Conservation (phyloP, 2,329 filamentous ascomycete genomes). For the Fusarium xylarioides region DNA sequence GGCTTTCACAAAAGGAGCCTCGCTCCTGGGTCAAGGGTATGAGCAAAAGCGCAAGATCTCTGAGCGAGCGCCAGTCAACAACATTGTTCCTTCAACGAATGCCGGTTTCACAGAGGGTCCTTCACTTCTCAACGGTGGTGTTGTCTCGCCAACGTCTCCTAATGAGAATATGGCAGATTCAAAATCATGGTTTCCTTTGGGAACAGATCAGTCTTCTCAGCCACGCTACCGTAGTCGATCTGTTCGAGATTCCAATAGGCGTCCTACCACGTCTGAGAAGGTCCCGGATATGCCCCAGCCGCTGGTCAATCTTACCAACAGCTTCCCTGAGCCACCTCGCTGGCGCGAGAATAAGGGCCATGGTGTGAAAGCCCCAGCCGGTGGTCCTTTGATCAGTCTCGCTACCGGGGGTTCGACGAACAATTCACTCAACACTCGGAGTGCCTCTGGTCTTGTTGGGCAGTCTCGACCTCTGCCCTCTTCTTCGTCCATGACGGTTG, state of each 20-base stretch:
- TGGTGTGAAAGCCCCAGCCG: conserved; percentile 52
- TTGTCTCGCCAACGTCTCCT: conserved; percentile 31
- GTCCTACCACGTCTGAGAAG: conserved; percentile 40
- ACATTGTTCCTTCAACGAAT: conserved; percentile 41
- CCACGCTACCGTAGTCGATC: conserved; percentile 44
- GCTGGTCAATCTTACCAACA: conserved; percentile 70
- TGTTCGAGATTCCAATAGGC: conserved; percentile 25
- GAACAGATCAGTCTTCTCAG: conserved; percentile 47
- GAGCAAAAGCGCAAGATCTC: conserved; percentile 54
- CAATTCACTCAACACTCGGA: conserved; percentile 16
- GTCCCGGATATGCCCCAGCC: conserved; percentile 60
- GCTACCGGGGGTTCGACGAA: conserved; percentile 46
- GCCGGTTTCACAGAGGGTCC: conserved; percentile 64
- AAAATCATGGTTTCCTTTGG: conserved; percentile 51
- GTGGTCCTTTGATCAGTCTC: conserved; percentile 58
- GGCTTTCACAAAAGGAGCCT: conserved; percentile 66
- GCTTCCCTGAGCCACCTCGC: conserved; percentile 70
- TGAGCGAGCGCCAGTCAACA: conserved; percentile 39
- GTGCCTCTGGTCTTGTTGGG: conserved; percentile 30
- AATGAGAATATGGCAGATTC: conserved; percentile 43
- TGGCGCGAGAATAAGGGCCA: conserved; percentile 63
- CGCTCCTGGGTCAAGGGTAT: conserved; percentile 61
- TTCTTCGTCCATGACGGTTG: conserved; percentile 22
- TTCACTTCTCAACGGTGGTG: conserved; percentile 61
- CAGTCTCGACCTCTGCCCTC: conserved; percentile 24